These are phyloP conservation scores for Diaporthe helianthi DNA, from an alignment of 2,329 filamentous ascomycete species.

Conservation along the genomic window DNA sequence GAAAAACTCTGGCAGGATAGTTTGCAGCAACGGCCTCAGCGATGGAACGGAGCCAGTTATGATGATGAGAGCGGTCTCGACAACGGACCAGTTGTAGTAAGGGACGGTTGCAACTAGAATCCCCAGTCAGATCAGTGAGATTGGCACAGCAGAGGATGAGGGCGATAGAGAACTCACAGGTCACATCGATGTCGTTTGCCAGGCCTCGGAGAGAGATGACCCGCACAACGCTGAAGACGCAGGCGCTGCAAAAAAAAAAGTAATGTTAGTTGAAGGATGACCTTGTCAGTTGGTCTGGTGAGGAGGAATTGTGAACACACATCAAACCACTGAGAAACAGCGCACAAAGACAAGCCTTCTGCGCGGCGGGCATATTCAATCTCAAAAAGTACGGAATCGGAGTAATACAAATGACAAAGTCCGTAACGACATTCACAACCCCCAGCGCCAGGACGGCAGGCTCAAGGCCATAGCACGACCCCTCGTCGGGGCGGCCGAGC, in stretches of 20 bases:
- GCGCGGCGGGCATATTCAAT: constrained; percentile 39
- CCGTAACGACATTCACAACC: constrained; percentile 41
- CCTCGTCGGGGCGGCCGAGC: constrained; percentile 26
- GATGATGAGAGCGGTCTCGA: constrained; percentile 45
- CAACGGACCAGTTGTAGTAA: constrained; percentile 43
- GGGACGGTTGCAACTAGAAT: constrained; percentile 40
- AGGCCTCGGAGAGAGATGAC: constrained; percentile 38
- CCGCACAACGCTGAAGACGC: constrained; percentile 39
- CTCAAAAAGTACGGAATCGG: constrained; percentile 43
- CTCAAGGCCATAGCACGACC: constrained; percentile 40
- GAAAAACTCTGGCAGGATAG: constrained; percentile 19
- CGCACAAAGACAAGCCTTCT: constrained; percentile 40
- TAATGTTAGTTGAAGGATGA: neutral
- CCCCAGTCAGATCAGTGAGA: neutral
- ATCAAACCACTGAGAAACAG: constrained; percentile 43
- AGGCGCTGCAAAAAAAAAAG: constrained; percentile 37
- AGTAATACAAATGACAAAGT: constrained; percentile 41
- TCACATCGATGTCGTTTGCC: constrained; percentile 40
- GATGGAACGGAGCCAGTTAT: constrained; percentile 45
- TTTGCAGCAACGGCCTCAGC: constrained; percentile 39
- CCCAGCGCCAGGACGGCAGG: constrained; percentile 42
- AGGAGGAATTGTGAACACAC: constrained; percentile 37
- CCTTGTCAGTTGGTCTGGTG: rapidly evolving
- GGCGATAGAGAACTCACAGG: constrained; percentile 37
- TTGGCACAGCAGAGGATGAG: neutral